phyloP scores from a whole-genome alignment of 2,329 filamentous ascomycete genomes.

The Fusarium sp. region DNA sequence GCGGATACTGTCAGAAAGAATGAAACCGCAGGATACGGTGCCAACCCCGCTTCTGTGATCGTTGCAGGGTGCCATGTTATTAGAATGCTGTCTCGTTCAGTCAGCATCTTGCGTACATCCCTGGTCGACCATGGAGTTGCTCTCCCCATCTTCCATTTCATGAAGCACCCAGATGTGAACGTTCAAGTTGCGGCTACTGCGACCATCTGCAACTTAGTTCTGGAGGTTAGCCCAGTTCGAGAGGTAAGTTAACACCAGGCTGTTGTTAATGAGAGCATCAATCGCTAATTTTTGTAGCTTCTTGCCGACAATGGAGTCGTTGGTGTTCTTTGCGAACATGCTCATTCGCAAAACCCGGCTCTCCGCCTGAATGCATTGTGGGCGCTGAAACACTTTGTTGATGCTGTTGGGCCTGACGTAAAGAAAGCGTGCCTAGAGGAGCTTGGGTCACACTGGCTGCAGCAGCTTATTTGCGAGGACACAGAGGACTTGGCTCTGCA shows the following conservation, averaged over 20 bases:
- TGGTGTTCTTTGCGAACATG: conserved; percentile 82
- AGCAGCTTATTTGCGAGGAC: conserved; percentile 77
- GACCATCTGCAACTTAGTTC: conserved; percentile 83
- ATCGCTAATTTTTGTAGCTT: conserved; percentile 60
- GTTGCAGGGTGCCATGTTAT: conserved; percentile 87
- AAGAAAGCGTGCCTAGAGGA: conserved; percentile 83
- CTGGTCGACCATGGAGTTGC: conserved; percentile 88
- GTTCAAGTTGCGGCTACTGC: conserved; percentile 89
- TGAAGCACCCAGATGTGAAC: conserved; percentile 79
- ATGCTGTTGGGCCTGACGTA: conserved; percentile 74
- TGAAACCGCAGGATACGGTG: conserved; percentile 66
- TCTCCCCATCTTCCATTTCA: conserved; percentile 77
- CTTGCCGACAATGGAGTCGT: conserved; percentile 80
- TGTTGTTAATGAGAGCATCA: neutral
- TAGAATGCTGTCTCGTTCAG: conserved; percentile 83
- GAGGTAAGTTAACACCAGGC: conserved; percentile 67
- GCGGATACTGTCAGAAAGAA: conserved; percentile 48
- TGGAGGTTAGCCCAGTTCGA: conserved; percentile 92
- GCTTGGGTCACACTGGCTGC: conserved; percentile 81
- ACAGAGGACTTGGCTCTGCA: conserved; percentile 64
- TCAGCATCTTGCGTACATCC: conserved; percentile 84
- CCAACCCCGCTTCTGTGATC: conserved; percentile 80
- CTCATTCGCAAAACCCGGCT: conserved; percentile 81
- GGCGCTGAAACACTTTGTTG: conserved; percentile 91
- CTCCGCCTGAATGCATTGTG: conserved; percentile 88